Conservation (phyloP, 768 basidiomycete genomes). For the Lanmaoa pseudosensibilis region DNA sequence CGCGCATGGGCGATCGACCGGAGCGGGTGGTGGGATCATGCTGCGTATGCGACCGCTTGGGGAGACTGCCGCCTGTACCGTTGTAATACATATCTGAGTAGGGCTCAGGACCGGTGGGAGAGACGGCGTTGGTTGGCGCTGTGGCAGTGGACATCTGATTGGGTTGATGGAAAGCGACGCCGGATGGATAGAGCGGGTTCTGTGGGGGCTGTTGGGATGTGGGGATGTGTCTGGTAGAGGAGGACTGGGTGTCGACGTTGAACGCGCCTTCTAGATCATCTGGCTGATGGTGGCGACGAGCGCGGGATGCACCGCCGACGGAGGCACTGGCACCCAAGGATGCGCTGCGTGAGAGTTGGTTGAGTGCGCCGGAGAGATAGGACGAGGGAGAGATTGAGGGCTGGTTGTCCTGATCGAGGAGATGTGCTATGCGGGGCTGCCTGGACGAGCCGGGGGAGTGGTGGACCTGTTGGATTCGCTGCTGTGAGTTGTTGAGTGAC, state of each 20-base stretch:
- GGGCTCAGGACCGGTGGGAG: conserved; percentile 44
- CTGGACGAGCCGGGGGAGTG: conserved; percentile 46
- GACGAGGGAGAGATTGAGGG: conserved; percentile 42
- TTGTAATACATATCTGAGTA: conserved; percentile 65
- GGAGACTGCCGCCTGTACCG: conserved; percentile 44
- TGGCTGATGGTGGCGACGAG: conserved; percentile 65
- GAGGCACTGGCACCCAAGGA: conserved; percentile 55
- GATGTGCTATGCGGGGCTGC: conserved; percentile 64
- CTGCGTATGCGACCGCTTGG: conserved; percentile 56
- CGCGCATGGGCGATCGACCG: conserved; percentile 64
- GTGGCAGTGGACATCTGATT: conserved; percentile 37
- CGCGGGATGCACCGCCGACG: conserved; percentile 42
- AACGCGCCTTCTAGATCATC: conserved; percentile 66
- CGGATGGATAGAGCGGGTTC: conserved; percentile 57
- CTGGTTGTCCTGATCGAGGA: conserved; percentile 64
- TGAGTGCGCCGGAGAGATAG: conserved; percentile 52
- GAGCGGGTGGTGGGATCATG: conserved; percentile 53
- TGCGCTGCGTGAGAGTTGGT: conserved; percentile 63
- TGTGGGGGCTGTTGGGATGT: conserved; percentile 39
- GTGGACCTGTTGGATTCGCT: conserved; percentile 51
- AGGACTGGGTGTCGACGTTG: conserved; percentile 34
- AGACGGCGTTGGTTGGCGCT: conserved; percentile 36
- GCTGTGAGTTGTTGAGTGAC: conserved; percentile 38
- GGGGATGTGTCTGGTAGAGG: conserved; percentile 26
- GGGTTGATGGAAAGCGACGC: conserved; percentile 57